A percentile compares a stretch with the other conserved stretches of the same genome.
Conservation (phyloP, 192 early-diverging fungal species). For the Gonapodya prolifera region DNA sequence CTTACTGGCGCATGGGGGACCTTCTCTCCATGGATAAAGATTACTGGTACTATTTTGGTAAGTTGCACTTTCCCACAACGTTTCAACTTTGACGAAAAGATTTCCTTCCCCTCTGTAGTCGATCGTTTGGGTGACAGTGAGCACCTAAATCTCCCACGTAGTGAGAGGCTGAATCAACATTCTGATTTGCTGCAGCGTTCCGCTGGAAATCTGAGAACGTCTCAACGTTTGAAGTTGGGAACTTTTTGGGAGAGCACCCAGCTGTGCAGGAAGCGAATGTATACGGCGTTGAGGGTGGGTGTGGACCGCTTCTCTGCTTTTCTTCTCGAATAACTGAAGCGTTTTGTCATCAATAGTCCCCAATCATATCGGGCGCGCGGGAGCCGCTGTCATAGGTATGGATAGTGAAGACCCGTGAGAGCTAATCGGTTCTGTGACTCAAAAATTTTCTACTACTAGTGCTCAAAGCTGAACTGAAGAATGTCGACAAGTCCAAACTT, state of each 20-base stretch:
- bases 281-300: neutral
- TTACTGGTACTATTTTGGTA: neutral
- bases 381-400: neutral
- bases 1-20: neutral
- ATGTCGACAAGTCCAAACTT: neutral
- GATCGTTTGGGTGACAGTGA: neutral
- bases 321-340: too few species aligned
- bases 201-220: conserved; percentile 1
- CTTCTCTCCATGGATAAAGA: neutral
- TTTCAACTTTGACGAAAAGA: neutral
- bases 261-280: conserved; percentile 1
- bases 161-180: neutral
- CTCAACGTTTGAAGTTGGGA: neutral
- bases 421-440: neutral
- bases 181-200: neutral
- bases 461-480: neutral
- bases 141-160: neutral
- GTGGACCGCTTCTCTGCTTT: neutral
- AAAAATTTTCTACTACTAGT: neutral
- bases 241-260: neutral
- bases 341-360: too few species aligned
- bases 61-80: neutral
- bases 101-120: too few species aligned
- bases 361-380: neutral
- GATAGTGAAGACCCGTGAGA: neutral